phyloP scores from a whole-genome alignment of 2,329 filamentous ascomycete species.

The Pseudocercospora crystallina region DNA sequence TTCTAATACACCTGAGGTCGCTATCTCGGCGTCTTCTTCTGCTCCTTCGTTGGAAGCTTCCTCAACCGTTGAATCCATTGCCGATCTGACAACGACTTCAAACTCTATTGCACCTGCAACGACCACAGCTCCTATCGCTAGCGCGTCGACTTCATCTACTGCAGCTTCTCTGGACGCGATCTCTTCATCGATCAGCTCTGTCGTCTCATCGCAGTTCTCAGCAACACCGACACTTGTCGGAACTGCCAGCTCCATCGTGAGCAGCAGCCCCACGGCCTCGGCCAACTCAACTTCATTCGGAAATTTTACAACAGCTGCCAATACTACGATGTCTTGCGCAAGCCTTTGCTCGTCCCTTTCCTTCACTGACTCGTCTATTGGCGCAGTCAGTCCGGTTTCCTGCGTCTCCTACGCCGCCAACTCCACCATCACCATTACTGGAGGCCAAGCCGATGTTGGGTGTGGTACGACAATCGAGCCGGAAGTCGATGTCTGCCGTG shows the following conservation, averaged over 20 bases:
- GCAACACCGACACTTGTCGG: not conserved
- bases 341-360: slow-evolving; percentile 25
- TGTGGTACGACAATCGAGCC: slow-evolving; percentile 28
- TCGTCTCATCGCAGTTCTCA: not conserved
- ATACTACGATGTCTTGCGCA: slow-evolving; percentile 19
- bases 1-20: slow-evolving; percentile 15
- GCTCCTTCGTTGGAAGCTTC: not conserved
- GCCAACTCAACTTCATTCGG: slow-evolving; percentile 3
- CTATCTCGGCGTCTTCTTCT: slow-evolving; percentile 1
- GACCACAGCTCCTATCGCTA: not conserved
- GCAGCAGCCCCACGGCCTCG: slow-evolving; percentile 3
- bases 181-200: not conserved
- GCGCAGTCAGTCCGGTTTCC: slow-evolving; percentile 23
- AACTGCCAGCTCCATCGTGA: not conserved
- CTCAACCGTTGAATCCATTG: not conserved
- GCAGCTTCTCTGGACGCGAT: not conserved
- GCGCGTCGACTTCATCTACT: not conserved
- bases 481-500: slow-evolving; percentile 41
- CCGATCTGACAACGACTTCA: not conserved
- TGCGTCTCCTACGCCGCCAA: slow-evolving; percentile 27
- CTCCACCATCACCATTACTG: slow-evolving; percentile 26
- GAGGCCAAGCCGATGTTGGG: slow-evolving; percentile 24
- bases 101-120: not conserved
- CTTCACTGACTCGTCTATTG: slow-evolving; percentile 19
- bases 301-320: not conserved